Conservation (phyloP, 2,329 filamentous ascomycete species). For the Sporothrix brasiliensis region DNA sequence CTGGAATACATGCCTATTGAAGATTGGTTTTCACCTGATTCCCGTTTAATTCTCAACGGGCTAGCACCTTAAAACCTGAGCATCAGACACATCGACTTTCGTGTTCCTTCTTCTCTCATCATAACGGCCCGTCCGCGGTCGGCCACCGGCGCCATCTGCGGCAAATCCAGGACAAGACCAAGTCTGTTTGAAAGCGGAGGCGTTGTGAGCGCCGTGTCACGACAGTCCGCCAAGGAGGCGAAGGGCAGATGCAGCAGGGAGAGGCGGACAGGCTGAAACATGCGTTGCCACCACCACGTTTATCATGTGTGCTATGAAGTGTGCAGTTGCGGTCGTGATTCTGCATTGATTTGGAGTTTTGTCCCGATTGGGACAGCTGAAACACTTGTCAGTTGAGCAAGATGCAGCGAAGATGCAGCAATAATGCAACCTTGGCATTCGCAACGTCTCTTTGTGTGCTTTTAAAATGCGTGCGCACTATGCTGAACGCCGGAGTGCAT, state of each 20-base stretch:
- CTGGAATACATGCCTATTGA: not conserved
- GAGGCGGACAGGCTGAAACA: conserved; percentile 13
- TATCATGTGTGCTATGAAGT: not conserved
- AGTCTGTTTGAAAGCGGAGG: not conserved
- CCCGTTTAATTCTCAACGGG: not conserved
- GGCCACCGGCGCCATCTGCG: not conserved
- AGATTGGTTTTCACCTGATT: not conserved
- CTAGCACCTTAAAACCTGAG: not conserved
- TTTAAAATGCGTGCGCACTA: not conserved
- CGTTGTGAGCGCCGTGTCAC: not conserved
- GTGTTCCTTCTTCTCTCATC: not conserved
- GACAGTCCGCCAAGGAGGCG: not conserved
- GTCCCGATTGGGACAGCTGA: conserved; percentile 4
- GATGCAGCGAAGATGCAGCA: not conserved
- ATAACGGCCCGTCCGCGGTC: not conserved
- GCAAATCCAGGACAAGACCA: not conserved
- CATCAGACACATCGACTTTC: not conserved
- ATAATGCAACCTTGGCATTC: not conserved
- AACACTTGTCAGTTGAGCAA: not conserved
- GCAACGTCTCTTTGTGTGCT: not conserved
- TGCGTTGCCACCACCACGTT: conserved; percentile 10
- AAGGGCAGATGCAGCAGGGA: not conserved
- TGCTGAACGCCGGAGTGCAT: too few species aligned
- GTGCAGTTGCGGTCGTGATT: not conserved
- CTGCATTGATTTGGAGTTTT: conserved; percentile 6